Percentiles rank a stretch among this genome's conserved stretches.
These are phyloP conservation scores for Suillus lakei DNA, from an alignment of 768 basidiomycete species.

Conservation along the genomic window DNA sequence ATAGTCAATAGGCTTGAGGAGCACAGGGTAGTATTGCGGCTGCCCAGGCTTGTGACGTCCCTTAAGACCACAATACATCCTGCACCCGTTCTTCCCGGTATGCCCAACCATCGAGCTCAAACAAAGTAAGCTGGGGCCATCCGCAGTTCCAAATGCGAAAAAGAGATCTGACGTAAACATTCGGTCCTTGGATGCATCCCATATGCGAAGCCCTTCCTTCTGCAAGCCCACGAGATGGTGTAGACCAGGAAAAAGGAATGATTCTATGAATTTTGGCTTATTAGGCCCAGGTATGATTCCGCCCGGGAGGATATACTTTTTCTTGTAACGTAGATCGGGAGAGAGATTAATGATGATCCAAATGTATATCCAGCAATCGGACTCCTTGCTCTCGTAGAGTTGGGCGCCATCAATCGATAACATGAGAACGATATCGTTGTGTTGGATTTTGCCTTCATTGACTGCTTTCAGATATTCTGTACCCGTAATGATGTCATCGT, in stretches of 20 bases:
- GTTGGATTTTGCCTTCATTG: neutral
- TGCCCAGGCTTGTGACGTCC: conserved; percentile 37
- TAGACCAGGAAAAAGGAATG: conserved; percentile 21
- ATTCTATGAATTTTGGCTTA: conserved; percentile 37
- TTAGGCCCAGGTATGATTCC: conserved; percentile 38
- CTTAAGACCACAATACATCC: conserved; percentile 32
- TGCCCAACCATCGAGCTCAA: conserved; percentile 42
- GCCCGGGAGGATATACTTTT: conserved; percentile 34
- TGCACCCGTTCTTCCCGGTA: conserved; percentile 30
- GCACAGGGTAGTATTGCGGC: conserved; percentile 40
- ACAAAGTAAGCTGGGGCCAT: conserved; percentile 37
- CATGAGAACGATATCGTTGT: conserved; percentile 36
- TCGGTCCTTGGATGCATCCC: conserved; percentile 20
- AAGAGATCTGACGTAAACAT: conserved; percentile 17
- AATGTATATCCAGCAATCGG: conserved; percentile 38
- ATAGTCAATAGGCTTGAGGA: conserved; percentile 34
- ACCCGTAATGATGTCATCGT: conserved; percentile 13
- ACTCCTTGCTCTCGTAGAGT: conserved; percentile 31
- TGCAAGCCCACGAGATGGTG: conserved; percentile 23
- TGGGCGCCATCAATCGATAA: conserved; percentile 46
- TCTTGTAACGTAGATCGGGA: conserved; percentile 36
- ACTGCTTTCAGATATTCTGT: conserved; percentile 7
- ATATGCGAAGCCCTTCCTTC: conserved; percentile 22
- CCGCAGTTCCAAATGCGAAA: conserved; percentile 29
- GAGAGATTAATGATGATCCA: conserved; percentile 41